Evolutionary conservation across 805 yeast species (phyloP), one percentile per base, ranked within the genome.

Genomic region (Candida loeiensis): DNA sequence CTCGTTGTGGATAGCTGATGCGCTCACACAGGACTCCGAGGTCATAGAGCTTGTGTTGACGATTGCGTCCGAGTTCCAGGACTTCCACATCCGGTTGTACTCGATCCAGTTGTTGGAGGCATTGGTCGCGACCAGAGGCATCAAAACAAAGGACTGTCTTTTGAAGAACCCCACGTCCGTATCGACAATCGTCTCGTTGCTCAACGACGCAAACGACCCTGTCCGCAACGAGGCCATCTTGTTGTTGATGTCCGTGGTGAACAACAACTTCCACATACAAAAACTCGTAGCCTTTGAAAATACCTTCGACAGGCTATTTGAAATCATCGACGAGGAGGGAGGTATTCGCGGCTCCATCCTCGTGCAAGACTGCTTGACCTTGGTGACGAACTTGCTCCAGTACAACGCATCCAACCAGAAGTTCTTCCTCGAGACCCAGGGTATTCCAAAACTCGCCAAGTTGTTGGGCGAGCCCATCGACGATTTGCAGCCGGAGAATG

Each of bases 1-100:
- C 48, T 85, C 96, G 0, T 64, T 90, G 41, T 90, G 97, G 95
- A 85, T 93, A 22, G 88, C 98, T 0, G 99, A 93, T 61, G 97
- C 88, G 53, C 68, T 93, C 51, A 84, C 90, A 1, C 90, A 85
- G 44, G 62, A 59, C 36, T 61, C 52, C 13, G 60, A 53, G 19
- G 47, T 58, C 14, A 44, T 69, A 28, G 42, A 46, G 14, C 47
- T 57, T 27, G 45, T 69, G 26, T 45, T 69, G 29, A 59, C 62
- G 16, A 77, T 81, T 18, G 57, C 82, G 6, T 66, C 74, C 18
- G 70, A 69, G 18, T 68, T 71, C 40, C 35, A 66, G 12, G 91
- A 87, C 54, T 87, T 88, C 55, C 95, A 87, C 59, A 74, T 83
- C 30, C 74, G 84, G 41, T 68, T 93, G 7, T 93, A 91, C 56